phyloP scores from a whole-genome alignment of 768 basidiomycete species.

The Collybia nuda region DNA sequence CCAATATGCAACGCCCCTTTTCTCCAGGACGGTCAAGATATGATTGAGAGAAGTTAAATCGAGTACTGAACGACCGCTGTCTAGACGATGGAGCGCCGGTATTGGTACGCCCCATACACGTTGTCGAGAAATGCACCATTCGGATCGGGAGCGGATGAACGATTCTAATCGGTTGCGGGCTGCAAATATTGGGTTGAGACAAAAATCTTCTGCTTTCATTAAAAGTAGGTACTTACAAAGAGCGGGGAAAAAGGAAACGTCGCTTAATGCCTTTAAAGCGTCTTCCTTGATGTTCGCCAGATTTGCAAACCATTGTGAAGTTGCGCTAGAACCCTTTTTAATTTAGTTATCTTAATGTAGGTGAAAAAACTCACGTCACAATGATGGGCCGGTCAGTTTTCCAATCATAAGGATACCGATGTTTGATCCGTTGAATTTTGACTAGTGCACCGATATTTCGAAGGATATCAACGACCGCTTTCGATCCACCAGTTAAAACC shows the following conservation, averaged over 20 bases:
- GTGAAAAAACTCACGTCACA: conserved; percentile 58
- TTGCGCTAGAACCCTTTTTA: conserved; percentile 53
- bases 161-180: conserved; percentile 88
- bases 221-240: conserved; percentile 47
- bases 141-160: conserved; percentile 84
- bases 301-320: conserved; percentile 98
- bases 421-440: conserved; percentile 70
- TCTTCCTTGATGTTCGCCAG: conserved; percentile 78
- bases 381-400: conserved; percentile 92
- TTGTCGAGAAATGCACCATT: conserved; percentile 99
- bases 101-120: conserved; percentile 98
- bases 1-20: conserved; percentile 83
- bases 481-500: conserved; percentile 73
- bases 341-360: background rate
- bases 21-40: conserved; percentile 72
- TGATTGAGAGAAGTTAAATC: conserved; percentile 64
- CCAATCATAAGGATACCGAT: conserved; percentile 97
- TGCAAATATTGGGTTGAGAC: conserved; percentile 22
- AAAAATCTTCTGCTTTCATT: background rate
- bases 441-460: conserved; percentile 55
- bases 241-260: conserved; percentile 75
- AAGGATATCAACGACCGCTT: conserved; percentile 64
- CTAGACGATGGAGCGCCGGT: conserved; percentile 74
- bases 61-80: conserved; percentile 65
- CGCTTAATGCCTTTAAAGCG: conserved; percentile 67